A percentile compares a stretch with the other conserved stretches of the same genome.
Evolutionary conservation across 495 filamentous ascomycete genomes (phyloP).

Genomic region (Lasiosphaeria ovina): DNA sequence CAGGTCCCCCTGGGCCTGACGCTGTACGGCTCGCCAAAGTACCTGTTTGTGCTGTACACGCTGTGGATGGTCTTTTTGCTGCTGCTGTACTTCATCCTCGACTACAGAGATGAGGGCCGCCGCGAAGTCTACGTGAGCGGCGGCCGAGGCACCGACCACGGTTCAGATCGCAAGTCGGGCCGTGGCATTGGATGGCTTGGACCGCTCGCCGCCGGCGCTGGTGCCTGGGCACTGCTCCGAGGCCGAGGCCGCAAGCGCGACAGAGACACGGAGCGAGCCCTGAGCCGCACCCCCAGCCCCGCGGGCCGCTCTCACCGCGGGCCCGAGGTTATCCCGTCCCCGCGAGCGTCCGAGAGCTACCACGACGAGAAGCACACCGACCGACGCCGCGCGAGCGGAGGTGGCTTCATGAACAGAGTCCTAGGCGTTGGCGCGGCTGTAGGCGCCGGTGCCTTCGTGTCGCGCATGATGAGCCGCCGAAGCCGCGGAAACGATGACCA

Average conservation of each 20-base stretch:
- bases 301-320: slow-evolving; percentile 29
- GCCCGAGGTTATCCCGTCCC: slow-evolving; percentile 50
- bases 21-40: slow-evolving; percentile 85
- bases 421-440: slow-evolving; percentile 64
- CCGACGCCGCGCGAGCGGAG: slow-evolving; percentile 33
- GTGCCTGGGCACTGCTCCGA: slow-evolving; percentile 55
- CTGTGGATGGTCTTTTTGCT: slow-evolving; percentile 67
- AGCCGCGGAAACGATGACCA: slow-evolving; percentile 59
- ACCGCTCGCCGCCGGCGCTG: slow-evolving; percentile 58
- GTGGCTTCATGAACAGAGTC: slow-evolving; percentile 63
- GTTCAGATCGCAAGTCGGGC: slow-evolving; percentile 38
- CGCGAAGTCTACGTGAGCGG: slow-evolving; percentile 41
- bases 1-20: slow-evolving; percentile 90
- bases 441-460: slow-evolving; percentile 64
- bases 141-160: slow-evolving; percentile 29
- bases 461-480: slow-evolving; percentile 61
- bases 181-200: slow-evolving; percentile 49
- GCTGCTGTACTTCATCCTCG: slow-evolving; percentile 69
- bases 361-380: slow-evolving; percentile 61
- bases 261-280: slow-evolving; percentile 34
- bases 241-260: slow-evolving; percentile 42
- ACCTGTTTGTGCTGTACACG: slow-evolving; percentile 80
- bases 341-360: slow-evolving; percentile 49
- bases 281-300: slow-evolving; percentile 33
- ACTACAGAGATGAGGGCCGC: slow-evolving; percentile 56